Percentiles rank a stretch among this genome's conserved stretches.
phyloP scores from a whole-genome alignment of 2,329 filamentous ascomycete genomes.

The Trichoderma hamatum region DNA sequence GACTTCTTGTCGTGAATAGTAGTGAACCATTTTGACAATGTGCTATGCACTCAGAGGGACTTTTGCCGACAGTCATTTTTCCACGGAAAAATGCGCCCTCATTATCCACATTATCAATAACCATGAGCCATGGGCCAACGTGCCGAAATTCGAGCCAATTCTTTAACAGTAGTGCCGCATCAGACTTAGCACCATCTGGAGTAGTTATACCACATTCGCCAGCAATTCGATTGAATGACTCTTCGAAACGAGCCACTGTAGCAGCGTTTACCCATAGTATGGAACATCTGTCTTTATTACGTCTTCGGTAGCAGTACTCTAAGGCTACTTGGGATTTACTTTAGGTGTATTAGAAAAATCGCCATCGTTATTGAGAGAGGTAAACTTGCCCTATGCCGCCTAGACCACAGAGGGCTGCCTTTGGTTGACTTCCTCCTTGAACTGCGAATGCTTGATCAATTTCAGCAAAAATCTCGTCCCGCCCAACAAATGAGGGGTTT shows the following conservation, averaged over 20 bases:
- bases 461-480: constrained; percentile 10
- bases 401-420: constrained; percentile 19
- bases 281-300: constrained; percentile 5
- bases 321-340: constrained; percentile 25
- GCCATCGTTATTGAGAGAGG: neutral
- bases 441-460: constrained; percentile 19
- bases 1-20: constrained; percentile 18
- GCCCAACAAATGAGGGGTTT: constrained; percentile 20
- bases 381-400: constrained; percentile 23
- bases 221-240: constrained; percentile 23
- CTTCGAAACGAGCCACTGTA: constrained; percentile 23
- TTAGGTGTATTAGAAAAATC: neutral
- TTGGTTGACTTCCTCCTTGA: constrained; percentile 14
- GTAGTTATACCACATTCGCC: constrained; percentile 6
- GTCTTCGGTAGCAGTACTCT: constrained; percentile 23
- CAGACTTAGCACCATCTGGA: neutral
- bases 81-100: neutral
- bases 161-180: constrained; percentile 12
- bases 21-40: constrained; percentile 7
- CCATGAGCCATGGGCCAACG: constrained; percentile 10
- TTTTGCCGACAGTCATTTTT: constrained; percentile 15
- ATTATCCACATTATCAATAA: constrained; percentile 26
- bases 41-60: constrained; percentile 20
- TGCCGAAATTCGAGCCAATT: constrained; percentile 22
- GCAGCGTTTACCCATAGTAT: constrained; percentile 24